Base-by-base conservation (phyloP, 805 yeast genomes). In the Lipomyces yamadae region DNA sequence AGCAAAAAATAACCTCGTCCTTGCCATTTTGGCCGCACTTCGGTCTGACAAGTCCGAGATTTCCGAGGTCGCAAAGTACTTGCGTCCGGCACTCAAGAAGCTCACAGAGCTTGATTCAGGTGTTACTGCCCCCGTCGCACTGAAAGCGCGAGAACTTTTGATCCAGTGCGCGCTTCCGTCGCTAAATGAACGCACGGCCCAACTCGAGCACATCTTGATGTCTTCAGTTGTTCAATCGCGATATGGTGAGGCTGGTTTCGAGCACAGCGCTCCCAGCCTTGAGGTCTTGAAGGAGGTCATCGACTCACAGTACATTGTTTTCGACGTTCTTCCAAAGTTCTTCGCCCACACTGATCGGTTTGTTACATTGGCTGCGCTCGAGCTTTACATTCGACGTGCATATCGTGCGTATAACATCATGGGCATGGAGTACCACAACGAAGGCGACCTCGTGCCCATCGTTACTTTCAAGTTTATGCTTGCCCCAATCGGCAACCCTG, bases 161-260 rank as follows among this genome's bases (percentile, higher is more conserved):
- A 95, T 95, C 75, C 97, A 93, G 83, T 95, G 98, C 78, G 92
- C 98, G 37, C 84, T 95, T 80, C 99, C 99, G 50, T 92, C 98
- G 2, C 88, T 92, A 70, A 88, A 91, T 79, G 99, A 95, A 81
- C 88, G 98, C 82, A 89, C 97, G 39, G 98, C 94, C 78, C 99
- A 96, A 82, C 85, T 95, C 76, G 98, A 96, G 81, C 98, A 94
- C 78, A 95, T 95, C 74, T 84, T 95, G 79, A 88, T 92, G 78
- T 87, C 96, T 8, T 88, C 97, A 48, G 98, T 95, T 59, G 90
- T 93, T 73, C 92, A 90, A 74, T 86, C 96, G 39, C 85, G 88
- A 35, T 95, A 93, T 75, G 99, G 98, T 74, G 96, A 91, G 74
- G 84, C 88, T 57, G 90, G 88, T 66, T 80, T 85, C 50, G 86